These are phyloP conservation scores for Rhizopogon vulgaris DNA, from an alignment of 768 basidiomycete species.

Conservation along the genomic window DNA sequence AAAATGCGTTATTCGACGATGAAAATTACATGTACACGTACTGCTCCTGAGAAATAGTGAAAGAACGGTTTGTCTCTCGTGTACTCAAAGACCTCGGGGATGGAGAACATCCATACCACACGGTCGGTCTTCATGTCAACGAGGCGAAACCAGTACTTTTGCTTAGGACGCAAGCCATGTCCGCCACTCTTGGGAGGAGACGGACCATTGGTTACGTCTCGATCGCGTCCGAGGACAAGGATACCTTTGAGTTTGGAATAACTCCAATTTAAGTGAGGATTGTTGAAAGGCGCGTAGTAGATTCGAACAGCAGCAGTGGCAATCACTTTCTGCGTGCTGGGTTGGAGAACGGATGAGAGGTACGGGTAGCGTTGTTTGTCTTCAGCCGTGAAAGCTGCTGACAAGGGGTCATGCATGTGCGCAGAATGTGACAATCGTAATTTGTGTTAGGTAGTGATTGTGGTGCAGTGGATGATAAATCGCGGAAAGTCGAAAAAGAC, in stretches of 20 bases:
- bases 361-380: slow-evolving; percentile 33
- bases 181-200: slow-evolving; percentile 14
- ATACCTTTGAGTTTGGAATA: slow-evolving; percentile 56
- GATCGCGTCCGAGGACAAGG: slow-evolving; percentile 45
- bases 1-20: background rate
- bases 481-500: slow-evolving; percentile 5
- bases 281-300: slow-evolving; percentile 53
- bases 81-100: slow-evolving; percentile 61
- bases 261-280: slow-evolving; percentile 45
- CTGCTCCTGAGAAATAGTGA: slow-evolving; percentile 82
- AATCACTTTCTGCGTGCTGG: slow-evolving; percentile 39
- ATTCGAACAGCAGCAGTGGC: slow-evolving; percentile 52
- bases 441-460: slow-evolving; percentile 10
- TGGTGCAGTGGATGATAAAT: slow-evolving; percentile 12
- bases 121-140: slow-evolving; percentile 50
- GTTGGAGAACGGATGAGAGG: slow-evolving; percentile 33
- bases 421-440: slow-evolving; percentile 4
- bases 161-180: slow-evolving; percentile 23
- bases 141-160: slow-evolving; percentile 59
- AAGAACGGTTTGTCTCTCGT: slow-evolving; percentile 86
- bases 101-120: slow-evolving; percentile 63
- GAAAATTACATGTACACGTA: slow-evolving; percentile 33
- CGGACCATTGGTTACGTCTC: slow-evolving; percentile 16
- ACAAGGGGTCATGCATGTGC: slow-evolving; percentile 25
- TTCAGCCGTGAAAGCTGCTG: slow-evolving; percentile 30